These are phyloP conservation scores for Cyberlindnera nakhonratchasimensis DNA, from an alignment of 805 yeast species.

Conservation along the genomic window DNA sequence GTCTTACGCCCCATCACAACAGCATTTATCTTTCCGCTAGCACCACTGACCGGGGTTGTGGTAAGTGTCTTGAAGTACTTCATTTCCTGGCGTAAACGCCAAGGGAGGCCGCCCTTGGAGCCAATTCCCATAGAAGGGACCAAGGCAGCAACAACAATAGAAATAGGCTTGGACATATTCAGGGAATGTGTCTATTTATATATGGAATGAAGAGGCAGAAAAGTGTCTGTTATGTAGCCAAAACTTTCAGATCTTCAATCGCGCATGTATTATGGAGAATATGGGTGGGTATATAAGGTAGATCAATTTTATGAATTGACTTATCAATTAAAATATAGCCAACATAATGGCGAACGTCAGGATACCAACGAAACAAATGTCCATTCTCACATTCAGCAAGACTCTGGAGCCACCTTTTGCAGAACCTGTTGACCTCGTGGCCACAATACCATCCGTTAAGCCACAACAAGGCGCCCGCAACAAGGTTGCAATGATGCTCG, in stretches of 20 bases:
- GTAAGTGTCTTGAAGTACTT: conserved; percentile 80
- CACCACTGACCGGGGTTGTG: conserved; percentile 28
- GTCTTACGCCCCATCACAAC: conserved; percentile 96
- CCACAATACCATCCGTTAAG: neutral
- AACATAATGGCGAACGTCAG: neutral
- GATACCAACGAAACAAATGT: neutral
- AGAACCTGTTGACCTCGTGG: neutral
- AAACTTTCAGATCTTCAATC: neutral
- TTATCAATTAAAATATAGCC: neutral
- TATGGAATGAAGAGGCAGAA: neutral
- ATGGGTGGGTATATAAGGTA: neutral
- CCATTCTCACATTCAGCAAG: neutral
- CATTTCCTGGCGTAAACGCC: conserved; percentile 85
- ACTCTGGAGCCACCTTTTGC: neutral
- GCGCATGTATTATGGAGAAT: neutral
- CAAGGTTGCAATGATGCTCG: conserved; percentile 13
- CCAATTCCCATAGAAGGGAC: conserved; percentile 85
- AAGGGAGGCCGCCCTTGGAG: conserved; percentile 73
- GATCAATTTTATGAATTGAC: neutral
- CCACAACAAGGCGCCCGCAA: conserved; percentile 6
- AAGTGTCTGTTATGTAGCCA: too few relatives aligned
- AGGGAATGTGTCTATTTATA: neutral
- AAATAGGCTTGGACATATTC: conserved; percentile 35
- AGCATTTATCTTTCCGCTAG: conserved; percentile 45
- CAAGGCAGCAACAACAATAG: conserved; percentile 83